Percentiles rank a stretch among this genome's conserved stretches.
Conservation (phyloP, 108 stramenopile genomes). For the Parmales sp. region DNA sequence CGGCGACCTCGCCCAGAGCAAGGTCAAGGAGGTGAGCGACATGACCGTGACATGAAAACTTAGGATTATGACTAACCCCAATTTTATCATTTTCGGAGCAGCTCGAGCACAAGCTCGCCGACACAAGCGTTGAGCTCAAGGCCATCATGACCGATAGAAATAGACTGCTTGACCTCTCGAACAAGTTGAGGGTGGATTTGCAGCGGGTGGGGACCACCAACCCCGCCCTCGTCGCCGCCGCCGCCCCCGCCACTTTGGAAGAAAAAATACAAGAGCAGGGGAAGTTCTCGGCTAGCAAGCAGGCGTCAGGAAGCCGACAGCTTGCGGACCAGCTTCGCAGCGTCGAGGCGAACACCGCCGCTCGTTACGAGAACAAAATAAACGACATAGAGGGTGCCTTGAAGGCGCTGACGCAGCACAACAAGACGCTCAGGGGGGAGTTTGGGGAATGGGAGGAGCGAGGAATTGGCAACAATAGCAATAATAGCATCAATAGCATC, state of each 20-base stretch:
- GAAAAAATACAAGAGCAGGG: too few species aligned
- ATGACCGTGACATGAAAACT: not conserved
- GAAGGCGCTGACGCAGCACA: not conserved
- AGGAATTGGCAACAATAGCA: not conserved
- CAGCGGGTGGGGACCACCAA: not conserved
- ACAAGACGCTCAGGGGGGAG: not conserved
- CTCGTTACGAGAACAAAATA: constrained; percentile 3
- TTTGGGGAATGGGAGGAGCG: not conserved
- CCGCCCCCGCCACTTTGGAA: too few species aligned
- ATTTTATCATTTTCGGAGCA: too few species aligned
- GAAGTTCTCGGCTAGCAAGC: too few species aligned
- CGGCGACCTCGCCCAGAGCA: not conserved
- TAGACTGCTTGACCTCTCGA: not conserved
- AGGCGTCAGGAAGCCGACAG: not conserved
- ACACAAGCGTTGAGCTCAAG: constrained; percentile 4
- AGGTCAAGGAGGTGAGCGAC: not conserved
- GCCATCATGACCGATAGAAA: not conserved
- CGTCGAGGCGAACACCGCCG: not conserved
- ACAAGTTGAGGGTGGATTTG: constrained; percentile 2
- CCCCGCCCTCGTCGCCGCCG: not conserved
- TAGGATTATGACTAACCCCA: too few species aligned
- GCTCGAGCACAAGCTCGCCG: not conserved
- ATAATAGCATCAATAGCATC: not conserved
- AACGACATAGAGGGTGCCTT: not conserved
- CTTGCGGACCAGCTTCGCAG: not conserved